These are phyloP conservation scores for Actinomortierella wolfii DNA, from an alignment of 371 early-diverging fungal genomes.

Conservation along the genomic window DNA sequence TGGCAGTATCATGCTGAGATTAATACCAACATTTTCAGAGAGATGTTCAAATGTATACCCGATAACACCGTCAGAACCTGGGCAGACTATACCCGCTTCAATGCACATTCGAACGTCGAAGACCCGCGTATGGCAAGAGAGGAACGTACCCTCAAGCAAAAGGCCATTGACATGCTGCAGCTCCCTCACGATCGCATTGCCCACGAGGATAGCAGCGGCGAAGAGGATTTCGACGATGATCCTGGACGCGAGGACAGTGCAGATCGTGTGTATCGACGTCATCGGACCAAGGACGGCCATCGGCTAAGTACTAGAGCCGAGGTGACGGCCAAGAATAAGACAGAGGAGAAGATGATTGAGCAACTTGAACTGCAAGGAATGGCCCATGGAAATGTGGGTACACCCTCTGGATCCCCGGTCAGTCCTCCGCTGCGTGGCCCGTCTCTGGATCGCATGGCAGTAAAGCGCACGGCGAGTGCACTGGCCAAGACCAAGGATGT, in stretches of 20 bases:
- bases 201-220: conserved; percentile 27
- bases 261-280: too few relatives aligned
- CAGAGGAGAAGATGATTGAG: neutral
- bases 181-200: too few relatives aligned
- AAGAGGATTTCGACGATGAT: conserved; percentile 27
- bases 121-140: conserved; percentile 35
- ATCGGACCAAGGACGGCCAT: too few relatives aligned
- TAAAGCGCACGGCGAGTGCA: conserved; percentile 43
- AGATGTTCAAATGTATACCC: conserved; percentile 71
- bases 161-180: conserved; percentile 48
- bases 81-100: conserved; percentile 63
- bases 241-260: neutral
- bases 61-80: conserved; percentile 66
- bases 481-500: conserved; percentile 23
- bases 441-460: conserved; percentile 1
- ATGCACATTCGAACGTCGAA: conserved; percentile 45
- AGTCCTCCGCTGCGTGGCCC: too few relatives aligned
- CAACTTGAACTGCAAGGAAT: conserved; percentile 14
- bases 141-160: conserved; percentile 49
- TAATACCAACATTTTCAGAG: conserved; percentile 60
- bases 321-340: conserved; percentile 12
- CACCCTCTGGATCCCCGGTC: too few relatives aligned
- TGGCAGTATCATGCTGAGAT: conserved; percentile 58
- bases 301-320: too few relatives aligned
- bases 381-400: too few relatives aligned